A percentile compares a stretch with the other conserved stretches of the same genome.
These are phyloP conservation scores for Epichloe aotearoae DNA, from an alignment of 2,329 filamentous ascomycete genomes.

Conservation along the genomic window DNA sequence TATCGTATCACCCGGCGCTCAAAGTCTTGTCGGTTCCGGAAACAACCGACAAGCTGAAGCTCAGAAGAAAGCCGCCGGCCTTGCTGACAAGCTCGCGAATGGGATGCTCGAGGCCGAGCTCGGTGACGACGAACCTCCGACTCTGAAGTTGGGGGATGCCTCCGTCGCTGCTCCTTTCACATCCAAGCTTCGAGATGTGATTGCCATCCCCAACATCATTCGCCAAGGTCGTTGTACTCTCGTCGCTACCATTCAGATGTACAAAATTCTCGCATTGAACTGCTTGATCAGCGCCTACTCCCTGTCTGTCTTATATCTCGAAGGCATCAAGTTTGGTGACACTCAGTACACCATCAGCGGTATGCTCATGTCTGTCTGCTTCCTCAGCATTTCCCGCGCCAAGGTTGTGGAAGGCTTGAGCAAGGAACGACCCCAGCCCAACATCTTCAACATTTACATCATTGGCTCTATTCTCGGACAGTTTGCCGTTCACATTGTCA, in stretches of 20 bases:
- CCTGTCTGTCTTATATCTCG: conserved; percentile 86
- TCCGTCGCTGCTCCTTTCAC: conserved; percentile 97
- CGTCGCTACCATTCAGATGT: conserved; percentile 98
- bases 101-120: conserved; percentile 85
- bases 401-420: conserved; percentile 91
- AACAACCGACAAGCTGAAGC: conserved; percentile 41
- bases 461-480: conserved; percentile 95
- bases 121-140: conserved; percentile 80
- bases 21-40: conserved; percentile 28
- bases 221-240: conserved; percentile 94
- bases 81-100: conserved; percentile 76
- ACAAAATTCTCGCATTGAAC: conserved; percentile 97
- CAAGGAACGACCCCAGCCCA: conserved; percentile 93
- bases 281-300: conserved; percentile 97
- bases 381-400: conserved; percentile 94
- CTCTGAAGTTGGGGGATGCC: conserved; percentile 92
- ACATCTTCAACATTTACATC: conserved; percentile 99
- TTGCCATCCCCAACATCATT: conserved; percentile 96
- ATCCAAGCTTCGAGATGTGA: conserved; percentile 90
- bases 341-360: conserved; percentile 97
- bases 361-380: conserved; percentile 99
- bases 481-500: conserved; percentile 90
- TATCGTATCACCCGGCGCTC: conserved; percentile 53
- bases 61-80: conserved; percentile 56
- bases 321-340: conserved; percentile 98